Base-by-base conservation (phyloP, 2,329 filamentous ascomycete genomes). In the Apiospora koreana region DNA sequence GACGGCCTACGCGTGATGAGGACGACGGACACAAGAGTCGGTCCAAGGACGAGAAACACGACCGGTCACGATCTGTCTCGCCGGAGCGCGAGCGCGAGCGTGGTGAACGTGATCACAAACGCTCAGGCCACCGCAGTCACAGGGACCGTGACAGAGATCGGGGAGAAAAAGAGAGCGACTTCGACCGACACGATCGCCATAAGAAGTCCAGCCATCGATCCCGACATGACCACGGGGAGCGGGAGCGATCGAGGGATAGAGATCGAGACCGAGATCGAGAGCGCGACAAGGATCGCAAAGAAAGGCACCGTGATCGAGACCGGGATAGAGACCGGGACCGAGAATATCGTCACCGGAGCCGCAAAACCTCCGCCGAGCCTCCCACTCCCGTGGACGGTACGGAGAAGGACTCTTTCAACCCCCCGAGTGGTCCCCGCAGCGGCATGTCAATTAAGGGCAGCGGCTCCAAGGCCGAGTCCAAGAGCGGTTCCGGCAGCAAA, bases 41-140 rank as follows among this genome's bases (percentile, higher is more conserved):
- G 46, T 74, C 81, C 58, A 79, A 81, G 72, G 80, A 80, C 73
- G 81, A 84, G 65, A 83, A 84, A 73, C 76, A 85, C 74, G 82
- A 89, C 65, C 86, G 87, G 67, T 90, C 91, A 0, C 86, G 91
- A 70, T 93, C 92, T 6, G 85, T 86, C 6, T 94, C 93, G 2
- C 88, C 87, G 1, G 88, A 89, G 66, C 66, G 66, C 38, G 66
- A 68, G 66, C 66, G 66, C 1, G 88, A 89, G 45, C 66, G 65
- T 46, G 65, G 65, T 31, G 65, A 67, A 2, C 65, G 65, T 16
- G 85, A 86, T 12, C 85, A 62, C n/a, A 62, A 62, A 38, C 54
- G 54, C 31, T 62, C 28, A n/a, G n/a, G 54, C 28, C 54, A 62
- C 10, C 54, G 54, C 31, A 62, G 54, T 12, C 54, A 62, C 31